phyloP scores from a whole-genome alignment of 345 rosid species.

The Bretschneidera sinensis region DNA sequence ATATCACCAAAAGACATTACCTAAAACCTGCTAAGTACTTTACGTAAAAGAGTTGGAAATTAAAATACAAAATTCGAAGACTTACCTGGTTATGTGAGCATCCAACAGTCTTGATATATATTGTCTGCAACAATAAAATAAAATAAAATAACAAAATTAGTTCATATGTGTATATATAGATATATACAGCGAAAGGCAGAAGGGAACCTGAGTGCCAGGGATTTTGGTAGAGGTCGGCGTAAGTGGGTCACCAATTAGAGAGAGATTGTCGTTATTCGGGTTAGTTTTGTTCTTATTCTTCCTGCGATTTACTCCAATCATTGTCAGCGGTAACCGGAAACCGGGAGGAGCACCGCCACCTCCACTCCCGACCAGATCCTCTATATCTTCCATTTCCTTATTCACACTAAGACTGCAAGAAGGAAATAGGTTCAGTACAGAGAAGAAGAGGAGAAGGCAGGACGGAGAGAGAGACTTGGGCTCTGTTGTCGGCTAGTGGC shows the following conservation, averaged over 20 bases:
- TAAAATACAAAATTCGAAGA: not conserved
- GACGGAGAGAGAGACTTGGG: not conserved
- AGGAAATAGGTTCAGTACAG: not conserved
- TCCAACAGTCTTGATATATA: constrained; percentile 86
- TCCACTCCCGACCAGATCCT: constrained; percentile 56
- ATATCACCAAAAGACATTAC: no score
- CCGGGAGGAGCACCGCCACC: constrained; percentile 62
- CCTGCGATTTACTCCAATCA: constrained; percentile 51
- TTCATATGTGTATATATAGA: not conserved
- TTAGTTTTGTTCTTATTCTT: constrained; percentile 37
- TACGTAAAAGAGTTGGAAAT: no score
- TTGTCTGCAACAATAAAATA: constrained; percentile 39
- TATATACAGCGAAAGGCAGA: not conserved
- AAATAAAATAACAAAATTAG: constrained; percentile 2
- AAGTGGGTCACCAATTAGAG: constrained; percentile 27
- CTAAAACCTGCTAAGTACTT: no score
- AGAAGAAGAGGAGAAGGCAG: no score
- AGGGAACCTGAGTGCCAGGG: constrained; percentile 77
- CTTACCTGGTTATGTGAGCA: constrained; percentile 95
- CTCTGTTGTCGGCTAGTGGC: no score
- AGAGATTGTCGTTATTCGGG: constrained; percentile 13
- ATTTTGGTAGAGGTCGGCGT: constrained; percentile 38
- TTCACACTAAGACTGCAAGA: no score
- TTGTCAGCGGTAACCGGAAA: constrained; percentile 58
- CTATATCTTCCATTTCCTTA: constrained; percentile 72